phyloP scores from a whole-genome alignment of 352 stramenopile genomes.

The Phytopythium ostracodes region DNA sequence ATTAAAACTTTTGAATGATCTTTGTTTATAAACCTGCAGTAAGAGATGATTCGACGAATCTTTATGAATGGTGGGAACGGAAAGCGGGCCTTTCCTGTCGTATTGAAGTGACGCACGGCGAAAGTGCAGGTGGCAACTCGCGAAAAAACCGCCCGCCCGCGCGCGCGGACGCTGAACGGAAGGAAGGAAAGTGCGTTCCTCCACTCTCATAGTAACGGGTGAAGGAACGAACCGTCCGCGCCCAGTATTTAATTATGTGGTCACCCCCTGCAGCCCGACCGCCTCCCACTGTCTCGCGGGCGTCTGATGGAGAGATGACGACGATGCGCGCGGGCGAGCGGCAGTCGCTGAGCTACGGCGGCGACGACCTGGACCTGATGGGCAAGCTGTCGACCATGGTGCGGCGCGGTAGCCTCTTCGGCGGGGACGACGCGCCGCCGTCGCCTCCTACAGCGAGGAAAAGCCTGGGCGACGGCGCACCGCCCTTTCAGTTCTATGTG shows the following conservation, averaged over 20 bases:
- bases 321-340: slow-evolving; percentile 1
- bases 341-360: neutral
- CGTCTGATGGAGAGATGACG: neutral
- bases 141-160: slow-evolving; percentile 1
- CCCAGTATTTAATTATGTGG: too few species aligned
- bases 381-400: slow-evolving; percentile 37
- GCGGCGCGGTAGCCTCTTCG: slow-evolving; percentile 33
- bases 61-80: neutral
- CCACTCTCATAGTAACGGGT: too few species aligned
- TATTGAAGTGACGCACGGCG: slow-evolving; percentile 2
- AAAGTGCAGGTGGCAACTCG: neutral
- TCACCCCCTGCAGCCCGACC: too few species aligned
- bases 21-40: neutral
- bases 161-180: neutral
- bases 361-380: slow-evolving; percentile 26
- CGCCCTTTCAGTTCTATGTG: slow-evolving; percentile 35
- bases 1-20: neutral
- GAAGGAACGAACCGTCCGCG: too few species aligned
- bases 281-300: too few species aligned
- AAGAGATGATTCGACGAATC: neutral
- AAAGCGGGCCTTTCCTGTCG: neutral
- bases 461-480: slow-evolving; percentile 2
- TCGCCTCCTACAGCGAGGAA: neutral
- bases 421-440: slow-evolving; percentile 10
- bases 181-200: neutral